Conservation (phyloP, 140 eudicot species). For the Ambrosia hybrid region DNA sequence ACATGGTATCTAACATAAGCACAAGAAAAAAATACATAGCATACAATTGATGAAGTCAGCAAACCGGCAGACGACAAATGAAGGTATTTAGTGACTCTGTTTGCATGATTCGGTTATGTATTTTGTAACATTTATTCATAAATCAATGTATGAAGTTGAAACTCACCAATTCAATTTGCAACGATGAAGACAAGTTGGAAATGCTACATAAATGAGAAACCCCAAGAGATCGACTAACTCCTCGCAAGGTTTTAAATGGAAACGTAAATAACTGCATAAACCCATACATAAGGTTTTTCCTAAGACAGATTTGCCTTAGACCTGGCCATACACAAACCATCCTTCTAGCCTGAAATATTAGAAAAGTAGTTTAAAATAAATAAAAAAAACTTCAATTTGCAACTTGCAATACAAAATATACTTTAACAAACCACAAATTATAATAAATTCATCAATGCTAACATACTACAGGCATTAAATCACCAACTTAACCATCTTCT, state of each 20-base stretch:
- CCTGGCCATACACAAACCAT: conserved; percentile 86
- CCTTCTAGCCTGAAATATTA: conserved; percentile 54
- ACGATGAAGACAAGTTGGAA: conserved; percentile 55
- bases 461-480: background rate
- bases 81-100: background rate
- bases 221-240: conserved; percentile 71
- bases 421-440: conserved; percentile 3
- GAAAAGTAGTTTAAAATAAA: background rate
- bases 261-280: conserved; percentile 69
- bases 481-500: conserved; percentile 4
- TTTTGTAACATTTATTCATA: background rate
- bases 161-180: conserved; percentile 88
- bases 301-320: conserved; percentile 69
- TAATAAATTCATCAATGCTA: conserved; percentile 10
- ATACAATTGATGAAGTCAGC: background rate
- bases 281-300: conserved; percentile 77
- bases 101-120: background rate
- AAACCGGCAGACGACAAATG: background rate
- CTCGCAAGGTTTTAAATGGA: conserved; percentile 79
- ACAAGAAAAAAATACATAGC: background rate
- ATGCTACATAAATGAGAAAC: conserved; percentile 75
- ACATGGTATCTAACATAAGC: conserved; percentile 73
- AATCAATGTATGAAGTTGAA: background rate
- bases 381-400: background rate
- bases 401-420: conserved; percentile 5